Evolutionary conservation across 768 basidiomycete genomes (phyloP), one percentile per base, ranked within the genome.

Genomic region (Lepiota venenata): DNA sequence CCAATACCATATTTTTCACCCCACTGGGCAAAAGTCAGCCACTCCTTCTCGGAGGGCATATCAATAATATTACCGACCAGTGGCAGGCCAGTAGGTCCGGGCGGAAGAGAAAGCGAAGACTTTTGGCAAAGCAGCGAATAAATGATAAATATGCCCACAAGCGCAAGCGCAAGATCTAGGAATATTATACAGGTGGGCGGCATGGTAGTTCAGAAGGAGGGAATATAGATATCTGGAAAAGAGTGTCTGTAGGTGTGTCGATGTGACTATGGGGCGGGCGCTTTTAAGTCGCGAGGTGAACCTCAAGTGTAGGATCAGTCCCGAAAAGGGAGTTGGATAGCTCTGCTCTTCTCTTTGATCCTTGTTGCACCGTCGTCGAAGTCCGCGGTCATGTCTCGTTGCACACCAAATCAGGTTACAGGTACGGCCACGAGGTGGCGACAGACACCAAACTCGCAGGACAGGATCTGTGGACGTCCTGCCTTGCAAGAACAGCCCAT

Each of bases 51-150:
- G 12, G 65, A 62, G 27, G 82, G 78, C 74, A 84, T 77, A 57
- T 81, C 77, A 21, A 80, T 65, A 10, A 79, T 60, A 57, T 80
- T 84, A 12, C 83, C 84, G 22, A 84, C 63, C 11, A 84, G 64
- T 3, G 77, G 82, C 37, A 83, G 66, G 40, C 77, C 76, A 49
- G 66, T 74, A 0, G 83, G 83, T 12, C 82, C 83, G 15, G 77
- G 79, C 32, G 77, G 77, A 14, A 81, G 70, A 7, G 73, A 63
- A 35, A 58, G 53, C 37, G 59, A 59, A 25, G 55, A 42, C 42
- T 52, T 49, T 49, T 58, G 62, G 52, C 55, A 52, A 56, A 68
- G 61, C 52, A 73, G 59, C 37, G 63, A 67, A 56, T 58, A 67
- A 20, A 75, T 46, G 57, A 78, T 62, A 63, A 68, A 66, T 50